These are phyloP conservation scores for Ceratobasidium sp. DNA, from an alignment of 1,284 basidiomycete species.

Conservation along the genomic window DNA sequence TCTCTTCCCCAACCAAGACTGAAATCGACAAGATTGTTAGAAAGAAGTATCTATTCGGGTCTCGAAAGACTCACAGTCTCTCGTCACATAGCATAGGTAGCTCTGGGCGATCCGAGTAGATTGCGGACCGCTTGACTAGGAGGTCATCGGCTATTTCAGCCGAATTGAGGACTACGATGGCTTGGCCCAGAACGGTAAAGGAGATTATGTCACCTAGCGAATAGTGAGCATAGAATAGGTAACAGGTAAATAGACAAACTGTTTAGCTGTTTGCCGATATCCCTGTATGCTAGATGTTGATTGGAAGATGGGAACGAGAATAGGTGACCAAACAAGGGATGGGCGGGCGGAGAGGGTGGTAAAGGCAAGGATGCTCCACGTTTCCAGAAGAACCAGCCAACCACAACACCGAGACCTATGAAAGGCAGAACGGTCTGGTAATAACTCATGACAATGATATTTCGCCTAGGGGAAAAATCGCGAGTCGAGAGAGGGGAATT, in stretches of 20 bases:
- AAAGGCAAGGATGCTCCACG: not conserved
- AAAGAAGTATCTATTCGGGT: too few species aligned
- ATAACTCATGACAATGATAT: too few species aligned
- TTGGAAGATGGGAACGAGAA: not conserved
- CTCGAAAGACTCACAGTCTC: not conserved
- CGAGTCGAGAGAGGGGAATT: too few species aligned
- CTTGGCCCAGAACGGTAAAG: constrained; percentile 43
- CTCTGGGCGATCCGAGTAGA: constrained; percentile 45
- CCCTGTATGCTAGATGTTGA: not conserved
- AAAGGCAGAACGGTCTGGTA: too few species aligned
- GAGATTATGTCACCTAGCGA: constrained; percentile 44
- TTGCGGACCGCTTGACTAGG: constrained; percentile 45
- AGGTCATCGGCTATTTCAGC: constrained; percentile 45
- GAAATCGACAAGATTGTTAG: not conserved
- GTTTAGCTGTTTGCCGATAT: constrained; percentile 5
- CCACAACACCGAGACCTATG: not conserved
- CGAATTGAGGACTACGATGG: constrained; percentile 48
- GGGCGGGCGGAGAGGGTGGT: not conserved
- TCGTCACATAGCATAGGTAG: constrained; percentile 38
- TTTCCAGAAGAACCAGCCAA: not conserved
- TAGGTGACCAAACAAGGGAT: not conserved
- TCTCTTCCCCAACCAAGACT: not conserved
- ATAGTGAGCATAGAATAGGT: too few species aligned
- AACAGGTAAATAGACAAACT: not conserved
- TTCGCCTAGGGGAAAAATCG: too few species aligned